phyloP scores from a whole-genome alignment of 257 asterid genomes.

The Solanum arcanum region DNA sequence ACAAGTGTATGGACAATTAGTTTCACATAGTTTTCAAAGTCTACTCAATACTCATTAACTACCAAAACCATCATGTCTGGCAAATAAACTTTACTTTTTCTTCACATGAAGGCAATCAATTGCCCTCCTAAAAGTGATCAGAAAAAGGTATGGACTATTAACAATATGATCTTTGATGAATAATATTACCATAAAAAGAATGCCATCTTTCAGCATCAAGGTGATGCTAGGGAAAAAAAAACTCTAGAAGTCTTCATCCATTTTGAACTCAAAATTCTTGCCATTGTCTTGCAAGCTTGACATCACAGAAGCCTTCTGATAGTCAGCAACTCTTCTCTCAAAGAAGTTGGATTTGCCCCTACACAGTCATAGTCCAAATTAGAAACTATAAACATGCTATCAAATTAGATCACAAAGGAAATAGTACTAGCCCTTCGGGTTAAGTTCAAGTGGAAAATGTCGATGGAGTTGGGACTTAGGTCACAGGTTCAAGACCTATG shows the following conservation, averaged over 20 bases:
- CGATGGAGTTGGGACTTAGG: neutral
- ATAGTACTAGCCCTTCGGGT: neutral
- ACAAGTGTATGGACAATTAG: neutral
- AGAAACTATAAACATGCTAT: neutral
- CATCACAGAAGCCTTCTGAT: slow-evolving; percentile 78
- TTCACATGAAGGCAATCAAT: neutral
- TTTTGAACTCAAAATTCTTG: slow-evolving; percentile 46
- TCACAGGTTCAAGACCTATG: neutral
- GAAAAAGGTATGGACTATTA: neutral
- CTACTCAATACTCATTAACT: neutral
- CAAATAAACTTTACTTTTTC: neutral
- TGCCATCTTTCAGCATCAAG: slow-evolving; percentile 7
- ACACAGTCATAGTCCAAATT: neutral
- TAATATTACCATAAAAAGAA: neutral
- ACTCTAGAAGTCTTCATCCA: slow-evolving; percentile 65
- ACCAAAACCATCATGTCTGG: neutral
- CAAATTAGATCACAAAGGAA: neutral
- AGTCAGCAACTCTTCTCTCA: slow-evolving; percentile 69
- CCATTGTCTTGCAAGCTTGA: slow-evolving; percentile 42
- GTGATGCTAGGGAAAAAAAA: neutral
- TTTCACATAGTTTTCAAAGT: neutral
- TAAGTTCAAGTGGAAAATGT: neutral
- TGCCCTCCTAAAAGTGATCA: neutral
- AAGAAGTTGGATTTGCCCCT: slow-evolving; percentile 79
- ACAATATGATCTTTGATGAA: neutral